phyloP scores from a whole-genome alignment of 768 basidiomycete genomes.

The Auricularia sp. region DNA sequence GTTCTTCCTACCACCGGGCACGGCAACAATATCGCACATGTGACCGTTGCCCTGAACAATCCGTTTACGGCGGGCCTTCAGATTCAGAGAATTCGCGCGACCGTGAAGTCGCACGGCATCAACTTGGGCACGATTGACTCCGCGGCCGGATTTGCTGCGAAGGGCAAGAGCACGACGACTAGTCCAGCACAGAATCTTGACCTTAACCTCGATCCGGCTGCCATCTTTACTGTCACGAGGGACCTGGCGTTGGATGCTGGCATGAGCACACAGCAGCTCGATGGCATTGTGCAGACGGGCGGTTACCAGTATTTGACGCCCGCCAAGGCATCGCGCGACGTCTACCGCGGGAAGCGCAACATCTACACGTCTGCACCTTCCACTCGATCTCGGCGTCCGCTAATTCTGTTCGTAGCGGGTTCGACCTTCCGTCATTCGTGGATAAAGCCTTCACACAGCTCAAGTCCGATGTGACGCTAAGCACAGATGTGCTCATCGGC shows the following conservation, averaged over 20 bases:
- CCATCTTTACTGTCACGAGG: constrained; percentile 65
- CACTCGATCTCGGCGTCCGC: neutral
- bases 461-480: constrained; percentile 48
- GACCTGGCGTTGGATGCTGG: constrained; percentile 56
- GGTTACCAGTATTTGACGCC: constrained; percentile 47
- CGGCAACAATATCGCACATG: constrained; percentile 53
- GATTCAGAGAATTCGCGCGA: constrained; percentile 50
- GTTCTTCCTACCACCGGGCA: constrained; percentile 55
- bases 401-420: constrained; percentile 32
- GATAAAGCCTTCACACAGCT: constrained; percentile 58
- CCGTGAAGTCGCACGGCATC: constrained; percentile 53
- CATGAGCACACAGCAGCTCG: constrained; percentile 48
- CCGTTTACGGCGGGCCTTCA: constrained; percentile 54
- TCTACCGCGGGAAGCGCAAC: constrained; percentile 29
- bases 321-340: constrained; percentile 20
- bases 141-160: constrained; percentile 37
- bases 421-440: constrained; percentile 53
- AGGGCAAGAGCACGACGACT: constrained; percentile 43
- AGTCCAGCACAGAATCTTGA: constrained; percentile 51
- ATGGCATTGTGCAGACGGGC: constrained; percentile 56
- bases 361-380: neutral
- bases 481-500: constrained; percentile 49
- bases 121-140: constrained; percentile 51
- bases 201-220: constrained; percentile 58
- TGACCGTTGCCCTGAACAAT: constrained; percentile 51